Evolutionary conservation across 1,284 basidiomycete species (phyloP).

Genomic region (Ganoderma leucocontextum): DNA sequence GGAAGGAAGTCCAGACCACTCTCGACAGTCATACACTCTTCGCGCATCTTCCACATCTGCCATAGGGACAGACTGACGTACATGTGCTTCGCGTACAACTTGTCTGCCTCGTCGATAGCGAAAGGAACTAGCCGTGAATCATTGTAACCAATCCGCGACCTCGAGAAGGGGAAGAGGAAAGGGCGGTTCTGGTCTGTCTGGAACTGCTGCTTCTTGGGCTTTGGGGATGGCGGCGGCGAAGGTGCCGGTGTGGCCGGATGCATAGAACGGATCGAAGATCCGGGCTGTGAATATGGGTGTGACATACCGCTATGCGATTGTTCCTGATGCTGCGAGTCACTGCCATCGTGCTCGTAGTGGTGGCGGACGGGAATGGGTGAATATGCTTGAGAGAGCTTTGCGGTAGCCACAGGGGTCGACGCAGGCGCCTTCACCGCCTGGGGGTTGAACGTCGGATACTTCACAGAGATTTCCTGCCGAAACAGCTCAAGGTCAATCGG

Average conservation of each 20-base stretch:
- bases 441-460: constrained; percentile 92
- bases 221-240: constrained; percentile 86
- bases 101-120: constrained; percentile 95
- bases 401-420: constrained; percentile 54
- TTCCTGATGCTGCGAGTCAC: constrained; percentile 54
- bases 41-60: constrained; percentile 95
- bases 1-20: constrained; percentile 88
- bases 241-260: constrained; percentile 89
- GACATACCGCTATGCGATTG: constrained; percentile 48
- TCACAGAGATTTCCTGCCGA: constrained; percentile 88
- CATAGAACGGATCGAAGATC: constrained; percentile 56
- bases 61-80: constrained; percentile 88
- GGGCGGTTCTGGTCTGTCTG: constrained; percentile 97
- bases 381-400: constrained; percentile 87
- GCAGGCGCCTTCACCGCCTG: constrained; percentile 48
- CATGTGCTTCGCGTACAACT: constrained; percentile 90
- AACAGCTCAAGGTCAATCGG: constrained; percentile 91
- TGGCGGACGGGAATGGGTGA: constrained; percentile 93
- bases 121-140: constrained; percentile 83
- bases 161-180: constrained; percentile 95
- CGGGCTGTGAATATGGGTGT: constrained; percentile 56
- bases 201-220: constrained; percentile 98
- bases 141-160: constrained; percentile 48
- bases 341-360: constrained; percentile 87
- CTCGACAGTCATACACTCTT: constrained; percentile 94